Conservation (phyloP, 495 filamentous ascomycete genomes). For the Aspergillus baeticus region DNA sequence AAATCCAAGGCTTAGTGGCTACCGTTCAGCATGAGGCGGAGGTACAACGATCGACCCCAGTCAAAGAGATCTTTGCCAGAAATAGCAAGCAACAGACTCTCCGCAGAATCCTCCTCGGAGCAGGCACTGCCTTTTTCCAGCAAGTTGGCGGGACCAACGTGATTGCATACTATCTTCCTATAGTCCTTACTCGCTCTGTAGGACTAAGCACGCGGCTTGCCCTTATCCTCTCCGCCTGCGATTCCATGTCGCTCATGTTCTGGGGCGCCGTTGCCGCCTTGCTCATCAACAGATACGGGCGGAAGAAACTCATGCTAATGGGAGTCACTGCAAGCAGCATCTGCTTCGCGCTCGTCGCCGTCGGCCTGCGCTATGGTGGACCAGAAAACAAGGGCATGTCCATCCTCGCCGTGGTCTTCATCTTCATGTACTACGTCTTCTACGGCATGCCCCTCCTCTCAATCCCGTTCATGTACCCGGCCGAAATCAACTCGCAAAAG, state of each 20-base stretch:
- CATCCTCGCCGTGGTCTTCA: slow-evolving; percentile 18
- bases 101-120: not conserved
- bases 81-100: not conserved
- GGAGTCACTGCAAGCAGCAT: slow-evolving; percentile 11
- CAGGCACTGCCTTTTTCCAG: not conserved
- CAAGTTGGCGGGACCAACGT: not conserved
- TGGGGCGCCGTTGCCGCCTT: slow-evolving; percentile 14
- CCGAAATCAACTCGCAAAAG: slow-evolving; percentile 31
- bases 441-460: slow-evolving; percentile 19
- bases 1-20: too few relatives aligned
- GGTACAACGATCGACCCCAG: too few relatives aligned
- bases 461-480: slow-evolving; percentile 32
- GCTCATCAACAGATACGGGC: slow-evolving; percentile 13
- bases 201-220: too few relatives aligned
- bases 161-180: not conserved
- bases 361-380: slow-evolving; percentile 14
- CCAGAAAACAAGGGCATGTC: too few relatives aligned
- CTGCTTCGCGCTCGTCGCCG: slow-evolving; percentile 19
- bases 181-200: too few relatives aligned
- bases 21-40: too few relatives aligned
- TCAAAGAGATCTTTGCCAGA: too few relatives aligned
- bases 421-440: slow-evolving; percentile 29
- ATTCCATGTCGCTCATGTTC: slow-evolving; percentile 20
- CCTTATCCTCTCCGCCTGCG: not conserved
- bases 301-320: slow-evolving; percentile 12